Percentiles rank a stretch among this genome's conserved stretches.
Evolutionary conservation across 1,284 basidiomycete species (phyloP).

Genomic region (Boletus mariae): DNA sequence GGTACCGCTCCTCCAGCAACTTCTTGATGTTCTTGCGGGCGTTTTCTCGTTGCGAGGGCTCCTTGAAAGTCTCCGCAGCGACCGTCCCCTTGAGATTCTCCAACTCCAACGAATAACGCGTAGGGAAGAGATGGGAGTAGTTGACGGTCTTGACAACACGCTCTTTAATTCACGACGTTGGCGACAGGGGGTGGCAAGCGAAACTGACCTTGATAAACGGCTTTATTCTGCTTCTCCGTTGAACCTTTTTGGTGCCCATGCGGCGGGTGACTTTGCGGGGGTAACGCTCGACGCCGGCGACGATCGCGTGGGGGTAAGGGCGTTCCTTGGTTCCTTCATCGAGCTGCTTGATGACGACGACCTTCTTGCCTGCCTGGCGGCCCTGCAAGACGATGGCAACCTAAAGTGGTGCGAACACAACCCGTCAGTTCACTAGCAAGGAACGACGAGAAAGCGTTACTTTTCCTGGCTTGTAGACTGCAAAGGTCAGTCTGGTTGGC

Average conservation of each 20-base stretch:
- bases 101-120: constrained; percentile 93
- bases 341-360: constrained; percentile 84
- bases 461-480: constrained; percentile 98
- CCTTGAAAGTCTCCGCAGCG: constrained; percentile 87
- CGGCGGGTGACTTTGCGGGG: constrained; percentile 93
- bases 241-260: constrained; percentile 94
- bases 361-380: constrained; percentile 93
- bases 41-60: constrained; percentile 88
- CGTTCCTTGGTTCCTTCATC: constrained; percentile 89
- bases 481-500: not conserved
- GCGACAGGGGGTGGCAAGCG: not conserved
- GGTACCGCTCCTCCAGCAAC: constrained; percentile 90
- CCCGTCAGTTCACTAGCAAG: constrained; percentile 6
- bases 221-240: constrained; percentile 91
- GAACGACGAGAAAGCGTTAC: constrained; percentile 39
- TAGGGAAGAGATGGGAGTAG: constrained; percentile 97
- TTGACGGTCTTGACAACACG: constrained; percentile 65
- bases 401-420: constrained; percentile 34
- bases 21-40: constrained; percentile 97
- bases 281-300: constrained; percentile 95
- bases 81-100: constrained; percentile 88
- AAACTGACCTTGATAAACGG: constrained; percentile 92
- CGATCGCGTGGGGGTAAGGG: constrained; percentile 93
- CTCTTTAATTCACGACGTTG: not conserved
- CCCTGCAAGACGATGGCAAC: constrained; percentile 95